Percentiles rank a stretch among this genome's conserved stretches.
Conservation (phyloP, 257 asterid genomes). For the Apocynum venetum region DNA sequence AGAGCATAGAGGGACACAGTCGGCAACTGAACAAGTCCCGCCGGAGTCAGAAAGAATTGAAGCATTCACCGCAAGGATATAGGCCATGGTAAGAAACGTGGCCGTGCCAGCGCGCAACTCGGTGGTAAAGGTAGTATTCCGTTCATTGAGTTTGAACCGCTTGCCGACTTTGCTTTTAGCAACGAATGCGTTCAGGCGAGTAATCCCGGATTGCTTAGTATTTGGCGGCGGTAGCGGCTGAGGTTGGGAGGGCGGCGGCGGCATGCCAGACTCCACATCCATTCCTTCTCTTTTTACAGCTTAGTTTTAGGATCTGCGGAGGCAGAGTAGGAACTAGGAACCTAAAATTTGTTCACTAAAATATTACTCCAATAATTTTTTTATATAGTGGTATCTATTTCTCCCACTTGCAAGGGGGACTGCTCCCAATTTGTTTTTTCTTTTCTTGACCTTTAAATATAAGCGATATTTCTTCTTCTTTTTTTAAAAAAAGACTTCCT, state of each 20-base stretch:
- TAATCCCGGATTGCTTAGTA: conserved; percentile 20
- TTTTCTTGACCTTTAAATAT: too few relatives aligned
- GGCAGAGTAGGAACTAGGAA: not conserved
- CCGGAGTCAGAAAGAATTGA: conserved; percentile 89
- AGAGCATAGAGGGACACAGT: conserved; percentile 75
- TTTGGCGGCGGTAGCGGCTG: conserved; percentile 23
- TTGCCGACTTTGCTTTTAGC: conserved; percentile 51
- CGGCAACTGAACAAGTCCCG: conserved; percentile 87
- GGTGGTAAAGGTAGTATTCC: conserved; percentile 83
- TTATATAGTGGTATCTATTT: too few relatives aligned
- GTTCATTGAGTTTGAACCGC: conserved; percentile 68
- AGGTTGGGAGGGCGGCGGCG: conserved; percentile 12
- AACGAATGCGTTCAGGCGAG: conserved; percentile 55
- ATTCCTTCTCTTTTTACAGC: conserved; percentile 17
- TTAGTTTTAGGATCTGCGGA: too few relatives aligned
- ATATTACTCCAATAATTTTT: not conserved
- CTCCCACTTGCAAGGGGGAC: too few relatives aligned
- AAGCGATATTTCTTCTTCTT: too few relatives aligned
- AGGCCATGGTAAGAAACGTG: conserved; percentile 97
- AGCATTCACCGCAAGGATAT: conserved; percentile 96
- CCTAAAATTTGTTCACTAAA: not conserved
- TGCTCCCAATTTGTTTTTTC: too few relatives aligned
- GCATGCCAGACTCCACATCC: conserved; percentile 50
- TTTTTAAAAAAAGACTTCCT: too few relatives aligned
- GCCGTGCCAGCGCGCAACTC: conserved; percentile 99